phyloP scores from a whole-genome alignment of 2,329 filamentous ascomycete genomes.

The Sporothrix globosa region DNA sequence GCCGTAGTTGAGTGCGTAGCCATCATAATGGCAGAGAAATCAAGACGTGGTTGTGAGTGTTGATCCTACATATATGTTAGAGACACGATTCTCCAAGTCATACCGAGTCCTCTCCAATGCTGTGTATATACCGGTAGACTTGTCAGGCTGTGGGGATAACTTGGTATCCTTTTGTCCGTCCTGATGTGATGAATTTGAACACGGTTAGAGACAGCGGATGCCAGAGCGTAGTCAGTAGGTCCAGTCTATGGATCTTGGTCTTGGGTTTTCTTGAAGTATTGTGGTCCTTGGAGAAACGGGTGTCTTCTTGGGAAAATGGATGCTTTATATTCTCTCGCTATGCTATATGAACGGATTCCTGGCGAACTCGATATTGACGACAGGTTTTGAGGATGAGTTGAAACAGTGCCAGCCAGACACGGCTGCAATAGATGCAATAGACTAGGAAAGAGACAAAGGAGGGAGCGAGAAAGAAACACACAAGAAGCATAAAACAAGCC shows the following conservation, averaged over 20 bases:
- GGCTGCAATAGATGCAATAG: not conserved
- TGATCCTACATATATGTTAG: conserved; percentile 6
- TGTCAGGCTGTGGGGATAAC: too few species aligned
- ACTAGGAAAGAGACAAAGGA: too few species aligned
- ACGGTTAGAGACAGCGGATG: not conserved
- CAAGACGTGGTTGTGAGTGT: not conserved
- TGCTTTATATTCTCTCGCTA: conserved; percentile 35
- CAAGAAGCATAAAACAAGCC: conserved; percentile 21
- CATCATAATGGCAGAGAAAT: conserved; percentile 29
- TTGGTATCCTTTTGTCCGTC: conserved; percentile 13
- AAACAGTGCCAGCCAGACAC: conserved; percentile 7
- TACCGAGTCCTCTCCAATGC: not conserved
- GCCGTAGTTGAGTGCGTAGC: conserved; percentile 33
- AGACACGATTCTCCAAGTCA: not conserved
- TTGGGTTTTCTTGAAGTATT: conserved; percentile 22
- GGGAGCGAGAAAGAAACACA: not conserved
- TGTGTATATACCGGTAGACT: conserved; percentile 9
- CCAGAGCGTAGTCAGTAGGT: not conserved
- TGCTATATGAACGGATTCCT: conserved; percentile 30
- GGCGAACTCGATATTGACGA: not conserved
- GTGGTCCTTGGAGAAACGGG: not conserved
- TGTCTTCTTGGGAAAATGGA: conserved; percentile 23
- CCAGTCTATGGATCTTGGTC: conserved; percentile 5
- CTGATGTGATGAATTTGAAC: not conserved
- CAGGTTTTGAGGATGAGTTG: conserved; percentile 12